These are phyloP conservation scores for Fusarium praegraminearum DNA, from an alignment of 2,329 filamentous ascomycete genomes.

Conservation along the genomic window DNA sequence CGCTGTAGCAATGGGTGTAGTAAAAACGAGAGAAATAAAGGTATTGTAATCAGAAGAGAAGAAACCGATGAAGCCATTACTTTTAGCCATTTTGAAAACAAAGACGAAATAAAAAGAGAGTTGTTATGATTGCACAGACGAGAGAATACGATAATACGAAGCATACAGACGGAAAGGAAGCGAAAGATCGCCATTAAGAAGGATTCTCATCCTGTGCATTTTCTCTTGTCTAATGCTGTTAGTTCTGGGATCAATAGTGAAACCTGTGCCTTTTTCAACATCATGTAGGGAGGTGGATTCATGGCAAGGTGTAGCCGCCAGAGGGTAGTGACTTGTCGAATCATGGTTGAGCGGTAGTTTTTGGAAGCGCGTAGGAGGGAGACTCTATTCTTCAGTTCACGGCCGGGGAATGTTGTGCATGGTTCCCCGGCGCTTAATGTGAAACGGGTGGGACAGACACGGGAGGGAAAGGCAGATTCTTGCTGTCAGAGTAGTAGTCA, in stretches of 20 bases:
- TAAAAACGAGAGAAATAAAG: conserved; percentile 20
- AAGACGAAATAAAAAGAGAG: background rate
- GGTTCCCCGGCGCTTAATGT: conserved; percentile 12
- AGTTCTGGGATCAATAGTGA: conserved; percentile 2
- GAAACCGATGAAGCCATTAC: conserved; percentile 11
- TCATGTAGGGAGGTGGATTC: background rate
- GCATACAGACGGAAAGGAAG: background rate
- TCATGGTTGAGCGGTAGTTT: background rate
- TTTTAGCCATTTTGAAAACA: conserved; percentile 1
- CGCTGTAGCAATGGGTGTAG: conserved; percentile 10
- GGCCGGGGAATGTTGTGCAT: background rate
- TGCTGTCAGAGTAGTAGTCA: too few species aligned
- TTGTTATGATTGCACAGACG: conserved; percentile 2
- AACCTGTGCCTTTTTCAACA: background rate
- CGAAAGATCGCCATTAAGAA: conserved; percentile 12
- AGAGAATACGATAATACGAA: background rate
- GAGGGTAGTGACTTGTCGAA: background rate
- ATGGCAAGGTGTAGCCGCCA: conserved; percentile 1
- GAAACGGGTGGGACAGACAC: background rate
- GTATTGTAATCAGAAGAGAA: conserved; percentile 23
- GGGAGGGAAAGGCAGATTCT: background rate
- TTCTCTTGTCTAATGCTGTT: background rate
- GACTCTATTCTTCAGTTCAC: background rate
- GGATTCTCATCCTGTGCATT: background rate
- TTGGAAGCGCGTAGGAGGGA: conserved; percentile 3